Evolutionary conservation across 495 filamentous ascomycete genomes (phyloP).

Genomic region (Lepidopterella palustris): DNA sequence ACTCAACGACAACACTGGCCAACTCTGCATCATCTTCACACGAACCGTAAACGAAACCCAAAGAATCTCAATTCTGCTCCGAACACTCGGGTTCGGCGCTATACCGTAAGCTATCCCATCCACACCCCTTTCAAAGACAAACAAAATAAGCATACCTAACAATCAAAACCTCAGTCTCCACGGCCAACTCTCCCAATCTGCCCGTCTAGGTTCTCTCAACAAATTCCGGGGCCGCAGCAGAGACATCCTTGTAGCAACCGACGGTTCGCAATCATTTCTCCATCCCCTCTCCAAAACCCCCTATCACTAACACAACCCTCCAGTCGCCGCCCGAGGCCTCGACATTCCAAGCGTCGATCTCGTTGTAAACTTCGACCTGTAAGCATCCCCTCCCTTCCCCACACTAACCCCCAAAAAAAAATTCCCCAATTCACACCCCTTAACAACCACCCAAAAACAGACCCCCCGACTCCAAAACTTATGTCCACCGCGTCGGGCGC

Average conservation of each 20-base stretch:
- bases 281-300: too few relatives aligned
- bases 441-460: too few relatives aligned
- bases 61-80: slow-evolving; percentile 71
- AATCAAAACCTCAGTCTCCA: too few relatives aligned
- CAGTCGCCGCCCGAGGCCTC: slow-evolving; percentile 86
- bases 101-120: too few relatives aligned
- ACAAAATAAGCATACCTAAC: too few relatives aligned
- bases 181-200: slow-evolving; percentile 77
- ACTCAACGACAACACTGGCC: slow-evolving; percentile 76
- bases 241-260: slow-evolving; percentile 88
- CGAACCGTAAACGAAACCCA: slow-evolving; percentile 91
- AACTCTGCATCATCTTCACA: slow-evolving; percentile 81
- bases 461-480: slow-evolving; percentile 81
- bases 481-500: slow-evolving; percentile 90
- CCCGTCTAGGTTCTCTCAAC: slow-evolving; percentile 74
- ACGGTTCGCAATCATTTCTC: too few relatives aligned
- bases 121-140: too few relatives aligned
- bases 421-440: too few relatives aligned
- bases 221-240: slow-evolving; percentile 75
- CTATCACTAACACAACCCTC: too few relatives aligned
- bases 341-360: slow-evolving; percentile 91
- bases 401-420: too few relatives aligned
- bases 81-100: slow-evolving; percentile 72
- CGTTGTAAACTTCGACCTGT: slow-evolving; percentile 81
- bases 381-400: too few relatives aligned